Evolutionary conservation across 345 rosid species (phyloP), one percentile per base, ranked within the genome.

Genomic region (Hevea brasiliensis): DNA sequence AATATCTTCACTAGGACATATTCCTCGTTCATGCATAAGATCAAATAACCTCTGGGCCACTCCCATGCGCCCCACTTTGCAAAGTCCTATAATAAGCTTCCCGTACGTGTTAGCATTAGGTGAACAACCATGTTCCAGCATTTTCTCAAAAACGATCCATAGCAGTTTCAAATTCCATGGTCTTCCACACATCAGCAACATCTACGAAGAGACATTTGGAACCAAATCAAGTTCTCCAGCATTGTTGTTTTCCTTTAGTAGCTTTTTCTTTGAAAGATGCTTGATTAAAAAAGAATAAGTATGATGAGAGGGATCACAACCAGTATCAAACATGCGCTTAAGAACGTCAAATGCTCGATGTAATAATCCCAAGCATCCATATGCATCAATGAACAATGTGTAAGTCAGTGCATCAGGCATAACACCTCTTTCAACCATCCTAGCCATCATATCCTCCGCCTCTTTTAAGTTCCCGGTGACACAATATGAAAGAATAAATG

Each of bases 281-380:
- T 79, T 84, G 78, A 94, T 82, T 78, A 94, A 76, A 81, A 85
- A 76, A 59, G 86, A 72, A 82, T 87, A 92, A 0, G 94, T 86
- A 64, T 74, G 82, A 55, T 84, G 87, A 78, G 94, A 90, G 78
- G 98, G 97, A 77, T 90, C 90, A 72, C 91, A 90, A 51, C 87
- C 89, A 81, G 83, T 66, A 84, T 84, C 91, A 81, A 85, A 69
- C 97, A 94, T 94, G 61, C 85, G 75, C 82, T 88, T 92, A 65
- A 94, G 92, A 65, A 90, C 92, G 84, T 79, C 82, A 83, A 92
- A 94, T 24, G 92, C 93, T 6, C 77, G 80, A 83, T 83, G 65
- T 51, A 84, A 82, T 68, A 73, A 75, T 78, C 89, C 92, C 29
- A 88, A 70, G 50, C 81, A 82, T 65, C 89, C 91, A 81, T 90